A percentile compares a stretch with the other conserved stretches of the same genome.
These are phyloP conservation scores for Corrigiola litoralis DNA, from an alignment of 179 eudicot species.

Conservation along the genomic window DNA sequence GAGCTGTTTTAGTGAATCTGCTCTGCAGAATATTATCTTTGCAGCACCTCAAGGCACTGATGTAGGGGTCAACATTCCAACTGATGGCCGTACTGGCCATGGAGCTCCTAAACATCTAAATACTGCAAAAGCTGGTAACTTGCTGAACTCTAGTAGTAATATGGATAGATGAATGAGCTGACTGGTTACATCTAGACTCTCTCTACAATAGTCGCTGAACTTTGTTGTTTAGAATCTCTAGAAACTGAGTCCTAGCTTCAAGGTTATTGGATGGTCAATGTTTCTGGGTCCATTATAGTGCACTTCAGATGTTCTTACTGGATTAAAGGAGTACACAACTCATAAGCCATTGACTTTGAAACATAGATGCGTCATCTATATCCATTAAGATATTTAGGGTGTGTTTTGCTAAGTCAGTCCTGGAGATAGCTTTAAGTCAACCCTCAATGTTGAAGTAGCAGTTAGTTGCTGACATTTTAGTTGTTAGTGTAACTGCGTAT, in stretches of 20 bases:
- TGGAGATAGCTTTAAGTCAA: too few species aligned
- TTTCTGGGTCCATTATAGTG: neutral
- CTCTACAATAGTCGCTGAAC: too few species aligned
- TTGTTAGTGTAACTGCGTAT: too few species aligned
- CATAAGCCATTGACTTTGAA: neutral
- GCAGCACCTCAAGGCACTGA: slow-evolving; percentile 28
- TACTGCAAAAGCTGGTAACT: slow-evolving; percentile 37
- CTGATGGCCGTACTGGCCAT: slow-evolving; percentile 11
- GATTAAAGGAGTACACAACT: neutral
- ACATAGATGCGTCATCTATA: neutral
- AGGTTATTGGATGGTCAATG: too few species aligned
- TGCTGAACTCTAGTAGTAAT: neutral
- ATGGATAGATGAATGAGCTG: neutral
- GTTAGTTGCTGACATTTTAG: too few species aligned
- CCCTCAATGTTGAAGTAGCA: too few species aligned
- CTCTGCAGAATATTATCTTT: slow-evolving; percentile 37
- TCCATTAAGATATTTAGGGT: too few species aligned
- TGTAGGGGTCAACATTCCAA: slow-evolving; percentile 13
- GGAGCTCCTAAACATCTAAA: slow-evolving; percentile 28
- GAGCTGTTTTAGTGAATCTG: slow-evolving; percentile 47
- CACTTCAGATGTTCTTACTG: neutral
- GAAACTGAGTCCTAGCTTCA: too few species aligned
- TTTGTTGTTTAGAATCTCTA: too few species aligned
- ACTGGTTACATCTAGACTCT: neutral
- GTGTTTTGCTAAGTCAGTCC: too few species aligned